Percentiles rank a stretch among this genome's conserved stretches.
Evolutionary conservation across 2,329 filamentous ascomycete species (phyloP).

Genomic region (Mycogone perniciosa): DNA sequence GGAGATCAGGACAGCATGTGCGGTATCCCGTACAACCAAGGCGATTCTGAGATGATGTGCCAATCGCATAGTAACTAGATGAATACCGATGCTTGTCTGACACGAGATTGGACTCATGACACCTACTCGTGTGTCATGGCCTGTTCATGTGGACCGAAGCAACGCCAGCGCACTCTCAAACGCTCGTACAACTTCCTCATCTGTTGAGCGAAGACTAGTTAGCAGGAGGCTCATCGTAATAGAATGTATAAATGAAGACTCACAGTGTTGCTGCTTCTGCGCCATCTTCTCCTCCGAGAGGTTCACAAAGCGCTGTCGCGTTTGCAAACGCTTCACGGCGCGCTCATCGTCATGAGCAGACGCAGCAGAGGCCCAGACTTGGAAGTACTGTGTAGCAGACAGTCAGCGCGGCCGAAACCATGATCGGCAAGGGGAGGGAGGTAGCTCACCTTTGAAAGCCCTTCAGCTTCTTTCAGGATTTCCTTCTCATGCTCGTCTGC

Average conservation of each 20-base stretch:
- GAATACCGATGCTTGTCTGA: too few species aligned
- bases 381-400: constrained; percentile 57
- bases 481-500: constrained; percentile 58
- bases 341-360: constrained; percentile 68
- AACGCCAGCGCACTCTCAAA: constrained; percentile 57
- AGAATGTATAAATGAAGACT: constrained; percentile 25
- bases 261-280: constrained; percentile 75
- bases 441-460: constrained; percentile 54
- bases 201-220: constrained; percentile 18
- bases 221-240: constrained; percentile 9
- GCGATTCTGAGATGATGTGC: too few species aligned
- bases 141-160: constrained; percentile 31
- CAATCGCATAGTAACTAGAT: too few species aligned
- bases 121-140: too few species aligned
- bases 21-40: too few species aligned
- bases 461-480: constrained; percentile 60
- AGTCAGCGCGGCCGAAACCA: neutral
- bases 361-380: constrained; percentile 69
- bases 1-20: too few species aligned
- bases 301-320: constrained; percentile 69
- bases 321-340: constrained; percentile 72
- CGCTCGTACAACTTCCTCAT: constrained; percentile 52
- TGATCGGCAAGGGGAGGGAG: neutral
- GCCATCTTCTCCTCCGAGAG: constrained; percentile 65
- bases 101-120: too few species aligned